A percentile compares a stretch with the other conserved stretches of the same genome.
These are phyloP conservation scores for Auricularia heimuer DNA, from an alignment of 768 basidiomycete genomes.

Conservation along the genomic window DNA sequence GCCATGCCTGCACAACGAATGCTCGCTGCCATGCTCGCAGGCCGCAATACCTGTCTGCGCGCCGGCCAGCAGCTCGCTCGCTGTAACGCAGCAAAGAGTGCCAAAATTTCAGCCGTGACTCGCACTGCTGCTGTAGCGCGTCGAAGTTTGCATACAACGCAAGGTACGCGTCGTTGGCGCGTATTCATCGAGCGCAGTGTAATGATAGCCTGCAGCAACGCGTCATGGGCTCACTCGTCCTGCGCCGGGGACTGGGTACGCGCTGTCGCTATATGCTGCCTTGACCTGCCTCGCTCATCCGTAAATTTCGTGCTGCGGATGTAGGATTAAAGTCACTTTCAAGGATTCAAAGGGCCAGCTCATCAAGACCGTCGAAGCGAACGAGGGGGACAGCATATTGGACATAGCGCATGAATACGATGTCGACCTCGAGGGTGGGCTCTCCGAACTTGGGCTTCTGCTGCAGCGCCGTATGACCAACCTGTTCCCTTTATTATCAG, in stretches of 20 bases:
- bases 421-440: conserved; percentile 85
- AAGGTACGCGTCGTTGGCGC: background rate
- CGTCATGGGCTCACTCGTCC: conserved; percentile 55
- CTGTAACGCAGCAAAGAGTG: too few species aligned
- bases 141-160: too few species aligned
- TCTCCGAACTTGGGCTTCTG: too few species aligned
- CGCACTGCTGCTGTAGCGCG: too few species aligned
- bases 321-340: conserved; percentile 83
- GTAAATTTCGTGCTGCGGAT: background rate
- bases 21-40: too few species aligned
- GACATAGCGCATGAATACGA: conserved; percentile 91
- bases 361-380: conserved; percentile 84
- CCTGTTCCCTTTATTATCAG: conserved; percentile 29
- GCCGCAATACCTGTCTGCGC: too few species aligned
- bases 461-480: background rate
- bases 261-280: background rate
- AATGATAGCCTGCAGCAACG: conserved; percentile 10
- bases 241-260: conserved; percentile 59
- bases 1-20: too few species aligned
- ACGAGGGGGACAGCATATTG: conserved; percentile 89
- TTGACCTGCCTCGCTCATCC: too few species aligned
- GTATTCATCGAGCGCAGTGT: background rate
- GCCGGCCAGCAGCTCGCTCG: too few species aligned
- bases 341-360: conserved; percentile 74
- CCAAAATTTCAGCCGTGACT: too few species aligned